Evolutionary conservation across 495 filamentous ascomycete species (phyloP).

Genomic region (Glarea lozoyensis): DNA sequence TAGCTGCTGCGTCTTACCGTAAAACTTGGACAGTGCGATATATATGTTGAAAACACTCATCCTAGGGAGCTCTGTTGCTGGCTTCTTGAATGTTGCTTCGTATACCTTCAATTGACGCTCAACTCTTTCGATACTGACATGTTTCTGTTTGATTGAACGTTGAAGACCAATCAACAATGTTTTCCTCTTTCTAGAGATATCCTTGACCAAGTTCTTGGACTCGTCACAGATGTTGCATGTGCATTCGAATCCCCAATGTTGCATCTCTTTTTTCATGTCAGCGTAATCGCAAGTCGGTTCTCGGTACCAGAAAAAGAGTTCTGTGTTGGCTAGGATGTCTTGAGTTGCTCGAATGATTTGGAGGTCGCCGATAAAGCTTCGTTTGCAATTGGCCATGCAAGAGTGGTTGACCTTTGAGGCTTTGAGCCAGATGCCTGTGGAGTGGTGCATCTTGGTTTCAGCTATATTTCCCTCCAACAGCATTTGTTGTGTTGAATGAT

Average conservation of each 20-base stretch:
- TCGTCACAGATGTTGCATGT: neutral
- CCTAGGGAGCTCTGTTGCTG: too few species aligned
- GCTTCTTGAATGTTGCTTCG: too few species aligned
- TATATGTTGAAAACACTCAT: too few species aligned
- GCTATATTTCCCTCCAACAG: too few species aligned
- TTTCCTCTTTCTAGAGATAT: neutral
- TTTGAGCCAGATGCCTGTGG: neutral
- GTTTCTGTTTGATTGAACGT: too few species aligned
- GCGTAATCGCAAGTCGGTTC: too few species aligned
- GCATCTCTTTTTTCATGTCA: neutral
- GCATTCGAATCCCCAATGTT: constrained; percentile 3
- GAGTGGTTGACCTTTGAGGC: constrained; percentile 4
- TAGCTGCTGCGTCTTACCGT: too few species aligned
- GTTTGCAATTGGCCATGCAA: neutral
- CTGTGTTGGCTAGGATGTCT: neutral
- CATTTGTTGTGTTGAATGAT: too few species aligned
- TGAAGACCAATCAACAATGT: neutral
- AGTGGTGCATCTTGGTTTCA: too few species aligned
- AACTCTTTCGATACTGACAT: too few species aligned
- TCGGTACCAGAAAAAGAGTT: neutral
- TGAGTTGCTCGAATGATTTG: constrained; percentile 1
- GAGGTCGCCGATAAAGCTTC: constrained; percentile 2
- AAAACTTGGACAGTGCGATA: too few species aligned
- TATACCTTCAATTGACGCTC: too few species aligned
- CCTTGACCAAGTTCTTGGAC: neutral